Evolutionary conservation across 2,329 filamentous ascomycete species (phyloP).

Genomic region (Colletotrichum graminicola): DNA sequence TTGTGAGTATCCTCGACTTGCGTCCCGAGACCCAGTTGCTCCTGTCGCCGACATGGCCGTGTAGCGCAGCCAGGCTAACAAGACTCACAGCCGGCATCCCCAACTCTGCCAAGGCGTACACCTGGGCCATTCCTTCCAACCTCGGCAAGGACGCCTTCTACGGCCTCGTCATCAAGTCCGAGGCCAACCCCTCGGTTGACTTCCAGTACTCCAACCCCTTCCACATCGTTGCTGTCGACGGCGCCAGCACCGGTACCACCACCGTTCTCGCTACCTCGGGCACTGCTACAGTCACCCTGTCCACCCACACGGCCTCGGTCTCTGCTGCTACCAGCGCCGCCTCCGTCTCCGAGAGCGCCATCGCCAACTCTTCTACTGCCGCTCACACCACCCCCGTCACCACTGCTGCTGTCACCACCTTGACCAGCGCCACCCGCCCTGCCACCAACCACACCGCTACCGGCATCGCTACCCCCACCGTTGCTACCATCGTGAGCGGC

Average conservation of each 20-base stretch:
- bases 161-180: constrained; percentile 67
- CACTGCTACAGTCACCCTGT: constrained; percentile 48
- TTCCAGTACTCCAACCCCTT: constrained; percentile 76
- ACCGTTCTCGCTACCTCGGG: constrained; percentile 45
- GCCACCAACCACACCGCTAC: constrained; percentile 37
- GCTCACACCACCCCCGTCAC: constrained; percentile 40
- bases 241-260: constrained; percentile 44
- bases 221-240: constrained; percentile 57
- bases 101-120: constrained; percentile 59
- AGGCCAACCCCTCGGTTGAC: constrained; percentile 56
- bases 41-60: neutral
- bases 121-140: constrained; percentile 62
- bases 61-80: constrained; percentile 41
- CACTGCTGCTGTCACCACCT: constrained; percentile 44
- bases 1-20: constrained; percentile 57
- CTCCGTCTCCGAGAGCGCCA: constrained; percentile 45
- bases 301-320: constrained; percentile 49
- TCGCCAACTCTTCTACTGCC: constrained; percentile 45
- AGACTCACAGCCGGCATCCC: constrained; percentile 58
- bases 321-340: constrained; percentile 45
- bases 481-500: too few relatives aligned
- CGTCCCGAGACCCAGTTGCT: neutral
- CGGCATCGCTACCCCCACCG: neutral
- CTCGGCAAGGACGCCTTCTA: constrained; percentile 64
- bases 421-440: constrained; percentile 43